phyloP scores from a whole-genome alignment of 768 basidiomycete genomes.

The Psilocybe sp. region DNA sequence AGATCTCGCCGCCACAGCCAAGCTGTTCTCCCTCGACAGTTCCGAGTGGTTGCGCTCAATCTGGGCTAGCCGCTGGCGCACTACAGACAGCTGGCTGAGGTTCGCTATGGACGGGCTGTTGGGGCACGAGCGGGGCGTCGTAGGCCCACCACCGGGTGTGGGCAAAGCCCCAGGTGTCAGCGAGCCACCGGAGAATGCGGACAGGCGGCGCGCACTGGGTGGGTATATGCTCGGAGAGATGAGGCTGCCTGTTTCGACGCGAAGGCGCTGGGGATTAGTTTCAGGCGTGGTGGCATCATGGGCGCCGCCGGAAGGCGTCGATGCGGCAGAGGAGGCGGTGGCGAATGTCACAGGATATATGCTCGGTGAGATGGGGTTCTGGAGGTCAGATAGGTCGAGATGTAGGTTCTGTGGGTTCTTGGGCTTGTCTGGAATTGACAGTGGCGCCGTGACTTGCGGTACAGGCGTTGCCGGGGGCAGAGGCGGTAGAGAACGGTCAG shows the following conservation, averaged over 20 bases:
- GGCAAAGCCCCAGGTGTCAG: not conserved
- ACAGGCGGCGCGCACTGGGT: constrained; percentile 4
- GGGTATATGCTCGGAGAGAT: constrained; percentile 21
- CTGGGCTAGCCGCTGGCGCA: constrained; percentile 63
- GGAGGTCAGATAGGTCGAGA: constrained; percentile 14
- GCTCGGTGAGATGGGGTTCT: constrained; percentile 20
- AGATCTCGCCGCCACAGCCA: constrained; percentile 2
- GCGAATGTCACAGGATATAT: constrained; percentile 14
- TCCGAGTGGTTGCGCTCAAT: constrained; percentile 40
- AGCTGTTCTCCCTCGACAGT: constrained; percentile 15
- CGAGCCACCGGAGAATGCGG: not conserved
- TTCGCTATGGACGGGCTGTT: constrained; percentile 61
- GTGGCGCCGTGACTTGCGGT: constrained; percentile 9
- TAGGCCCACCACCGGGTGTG: not conserved
- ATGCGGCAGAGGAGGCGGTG: not conserved
- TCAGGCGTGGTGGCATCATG: too few species aligned
- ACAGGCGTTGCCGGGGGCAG: constrained; percentile 21
- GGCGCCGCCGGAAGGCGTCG: not conserved
- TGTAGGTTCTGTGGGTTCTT: constrained; percentile 13
- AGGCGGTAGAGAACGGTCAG: constrained; percentile 30
- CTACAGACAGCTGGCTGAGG: constrained; percentile 58
- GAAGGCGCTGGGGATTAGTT: not conserved
- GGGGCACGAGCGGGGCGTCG: constrained; percentile 8
- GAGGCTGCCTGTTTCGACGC: constrained; percentile 2
- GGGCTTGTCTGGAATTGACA: constrained; percentile 3